A percentile compares a stretch with the other conserved stretches of the same genome.
phyloP scores from a whole-genome alignment of 139 green algal species.

The Spirogloea muscicola region DNA sequence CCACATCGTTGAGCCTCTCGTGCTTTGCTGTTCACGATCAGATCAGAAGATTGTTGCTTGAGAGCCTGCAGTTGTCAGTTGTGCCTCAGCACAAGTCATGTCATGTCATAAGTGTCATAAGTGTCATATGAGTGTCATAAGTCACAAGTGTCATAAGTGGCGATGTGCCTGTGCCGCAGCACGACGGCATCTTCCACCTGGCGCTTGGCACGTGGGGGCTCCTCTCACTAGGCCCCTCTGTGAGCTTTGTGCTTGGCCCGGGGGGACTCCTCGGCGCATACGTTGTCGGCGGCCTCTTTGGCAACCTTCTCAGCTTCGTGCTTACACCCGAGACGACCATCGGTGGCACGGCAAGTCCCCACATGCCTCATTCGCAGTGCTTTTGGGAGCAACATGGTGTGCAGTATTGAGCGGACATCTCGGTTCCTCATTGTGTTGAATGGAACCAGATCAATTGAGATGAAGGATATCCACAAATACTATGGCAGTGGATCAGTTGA shows the following conservation, averaged over 20 bases:
- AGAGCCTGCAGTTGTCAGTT: no score
- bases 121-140: no score
- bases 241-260: conserved; percentile 18
- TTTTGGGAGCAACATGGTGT: not conserved
- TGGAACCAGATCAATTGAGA: not conserved
- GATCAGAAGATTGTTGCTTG: no score
- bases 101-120: no score
- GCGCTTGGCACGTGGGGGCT: not conserved
- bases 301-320: conserved; percentile 24
- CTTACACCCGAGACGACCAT: conserved; percentile 15
- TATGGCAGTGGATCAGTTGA: not conserved
- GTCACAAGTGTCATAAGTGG: no score
- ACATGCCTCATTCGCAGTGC: not conserved
- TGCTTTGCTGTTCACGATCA: no score
- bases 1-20: no score
- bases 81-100: no score
- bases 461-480: not conserved
- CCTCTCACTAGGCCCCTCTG: not conserved
- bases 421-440: not conserved
- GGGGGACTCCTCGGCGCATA: conserved; percentile 6
- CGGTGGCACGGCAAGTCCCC: conserved; percentile 18
- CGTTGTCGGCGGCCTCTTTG: conserved; percentile 3
- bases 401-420: not conserved
- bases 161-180: conserved; percentile 2
- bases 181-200: conserved; percentile 23